Evolutionary conservation across 2,329 filamentous ascomycete species (phyloP).

Genomic region (Cercospora sesami): DNA sequence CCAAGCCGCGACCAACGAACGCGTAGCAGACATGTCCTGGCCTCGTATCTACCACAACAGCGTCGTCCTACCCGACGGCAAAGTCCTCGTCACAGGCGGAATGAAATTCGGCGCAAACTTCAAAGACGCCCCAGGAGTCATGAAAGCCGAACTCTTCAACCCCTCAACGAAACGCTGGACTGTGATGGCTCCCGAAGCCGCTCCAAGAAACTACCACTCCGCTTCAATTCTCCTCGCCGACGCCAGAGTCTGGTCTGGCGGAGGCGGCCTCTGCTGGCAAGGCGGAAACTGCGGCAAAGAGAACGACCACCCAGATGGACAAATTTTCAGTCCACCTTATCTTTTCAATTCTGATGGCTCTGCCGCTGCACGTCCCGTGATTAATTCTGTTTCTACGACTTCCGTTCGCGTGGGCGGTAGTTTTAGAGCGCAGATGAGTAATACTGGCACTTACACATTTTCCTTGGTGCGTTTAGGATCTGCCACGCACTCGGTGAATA

Average conservation of each 20-base stretch:
- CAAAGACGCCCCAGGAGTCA: constrained; percentile 24
- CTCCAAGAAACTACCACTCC: constrained; percentile 54
- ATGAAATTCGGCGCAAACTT: constrained; percentile 22
- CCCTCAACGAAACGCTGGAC: constrained; percentile 21
- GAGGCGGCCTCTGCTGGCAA: constrained; percentile 54
- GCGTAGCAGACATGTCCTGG: constrained; percentile 31
- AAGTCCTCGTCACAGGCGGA: constrained; percentile 40
- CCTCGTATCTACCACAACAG: constrained; percentile 33
- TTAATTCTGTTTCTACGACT: constrained; percentile 9
- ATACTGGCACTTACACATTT: not conserved
- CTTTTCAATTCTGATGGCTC: constrained; percentile 46
- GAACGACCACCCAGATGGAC: constrained; percentile 55
- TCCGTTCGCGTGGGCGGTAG: not conserved
- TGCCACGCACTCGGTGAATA: constrained; percentile 58
- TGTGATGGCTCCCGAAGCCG: constrained; percentile 26
- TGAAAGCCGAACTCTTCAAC: constrained; percentile 26
- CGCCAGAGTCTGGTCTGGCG: constrained; percentile 52
- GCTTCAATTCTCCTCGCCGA: constrained; percentile 54
- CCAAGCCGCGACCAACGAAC: not conserved
- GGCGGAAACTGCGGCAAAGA: not conserved
- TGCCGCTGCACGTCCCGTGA: not conserved
- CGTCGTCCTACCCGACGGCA: constrained; percentile 38
- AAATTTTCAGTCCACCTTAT: constrained; percentile 59
- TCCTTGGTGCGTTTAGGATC: constrained; percentile 51
- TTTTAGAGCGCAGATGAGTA: constrained; percentile 7